phyloP scores from a whole-genome alignment of 1,139 yeast species.

The Suhomyces wounanorum region DNA sequence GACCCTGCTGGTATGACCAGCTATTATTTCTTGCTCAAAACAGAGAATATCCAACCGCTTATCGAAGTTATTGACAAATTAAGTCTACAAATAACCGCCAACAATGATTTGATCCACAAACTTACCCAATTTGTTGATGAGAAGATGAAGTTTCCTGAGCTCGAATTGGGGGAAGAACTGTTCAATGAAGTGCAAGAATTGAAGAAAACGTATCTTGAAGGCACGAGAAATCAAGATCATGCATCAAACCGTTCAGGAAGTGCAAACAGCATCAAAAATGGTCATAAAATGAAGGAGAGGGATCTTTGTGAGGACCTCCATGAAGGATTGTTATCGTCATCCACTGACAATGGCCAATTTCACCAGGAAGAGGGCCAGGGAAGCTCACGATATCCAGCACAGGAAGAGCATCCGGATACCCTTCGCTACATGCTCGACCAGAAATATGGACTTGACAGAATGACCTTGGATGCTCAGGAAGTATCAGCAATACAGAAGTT shows the following conservation, averaged over 20 bases:
- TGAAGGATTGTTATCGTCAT: background rate
- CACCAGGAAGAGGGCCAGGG: background rate
- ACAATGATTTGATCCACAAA: conserved; percentile 26
- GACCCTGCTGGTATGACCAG: conserved; percentile 6
- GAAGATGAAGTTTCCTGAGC: conserved; percentile 24
- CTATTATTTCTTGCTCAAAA: conserved; percentile 32
- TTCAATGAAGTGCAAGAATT: conserved; percentile 3
- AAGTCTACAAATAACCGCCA: conserved; percentile 25
- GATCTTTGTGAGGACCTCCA: background rate
- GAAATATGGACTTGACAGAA: conserved; percentile 19
- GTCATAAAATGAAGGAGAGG: background rate
- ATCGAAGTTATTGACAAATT: conserved; percentile 26
- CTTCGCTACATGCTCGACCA: conserved; percentile 19
- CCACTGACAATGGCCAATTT: background rate
- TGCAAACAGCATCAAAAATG: background rate
- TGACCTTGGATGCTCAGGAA: conserved; percentile 6
- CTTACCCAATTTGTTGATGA: conserved; percentile 30
- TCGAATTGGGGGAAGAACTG: conserved; percentile 7
- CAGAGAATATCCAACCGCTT: conserved; percentile 41
- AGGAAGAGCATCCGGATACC: conserved; percentile 11
- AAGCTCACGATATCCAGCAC: background rate
- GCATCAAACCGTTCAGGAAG: too few species aligned
- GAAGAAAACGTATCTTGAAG: background rate
- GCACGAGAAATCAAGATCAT: background rate
- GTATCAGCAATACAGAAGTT: background rate